Evolutionary conservation across 805 yeast genomes (phyloP).

Genomic region (Tanozyma kutaoensis): DNA sequence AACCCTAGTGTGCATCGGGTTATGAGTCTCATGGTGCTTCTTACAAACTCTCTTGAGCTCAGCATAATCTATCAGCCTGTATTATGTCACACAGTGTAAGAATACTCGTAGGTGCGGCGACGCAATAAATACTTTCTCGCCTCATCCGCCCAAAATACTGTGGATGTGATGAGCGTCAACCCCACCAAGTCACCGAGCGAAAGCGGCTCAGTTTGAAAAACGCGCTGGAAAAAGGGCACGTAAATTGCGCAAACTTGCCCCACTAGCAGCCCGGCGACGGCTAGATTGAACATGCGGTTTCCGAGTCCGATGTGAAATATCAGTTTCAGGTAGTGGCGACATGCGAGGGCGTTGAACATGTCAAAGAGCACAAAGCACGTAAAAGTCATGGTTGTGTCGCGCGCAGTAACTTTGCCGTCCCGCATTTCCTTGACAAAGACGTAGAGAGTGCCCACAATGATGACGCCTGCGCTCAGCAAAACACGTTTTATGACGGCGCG

Average conservation of each 20-base stretch:
- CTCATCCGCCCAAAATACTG: slow-evolving; percentile 83
- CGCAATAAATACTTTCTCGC: slow-evolving; percentile 62
- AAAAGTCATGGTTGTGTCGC: slow-evolving; percentile 98
- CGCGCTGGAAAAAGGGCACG: slow-evolving; percentile 80
- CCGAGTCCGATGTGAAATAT: slow-evolving; percentile 69
- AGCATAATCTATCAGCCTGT: too few species aligned
- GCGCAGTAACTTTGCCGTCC: slow-evolving; percentile 69
- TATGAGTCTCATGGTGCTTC: too few species aligned
- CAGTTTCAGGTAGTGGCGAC: slow-evolving; percentile 81
- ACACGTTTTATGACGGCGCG: slow-evolving; percentile 55
- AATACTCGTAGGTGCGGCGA: too few species aligned
- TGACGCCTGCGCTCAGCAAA: slow-evolving; percentile 61
- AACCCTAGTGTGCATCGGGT: too few species aligned
- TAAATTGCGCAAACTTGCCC: slow-evolving; percentile 94
- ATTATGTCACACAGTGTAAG: too few species aligned
- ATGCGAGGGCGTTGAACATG: slow-evolving; percentile 91
- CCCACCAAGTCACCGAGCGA: slow-evolving; percentile 54
- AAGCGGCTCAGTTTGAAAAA: slow-evolving; percentile 92
- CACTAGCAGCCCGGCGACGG: slow-evolving; percentile 74
- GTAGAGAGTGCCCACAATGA: slow-evolving; percentile 75
- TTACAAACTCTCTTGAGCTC: too few species aligned
- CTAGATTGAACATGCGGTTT: slow-evolving; percentile 86
- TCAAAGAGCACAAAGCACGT: slow-evolving; percentile 94
- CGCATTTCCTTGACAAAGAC: slow-evolving; percentile 81
- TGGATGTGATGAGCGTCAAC: slow-evolving; percentile 51